Percentiles rank a stretch among this genome's conserved stretches.
These are phyloP conservation scores for Scutellaria galericulata DNA, from an alignment of 257 asterid species.

Conservation along the genomic window DNA sequence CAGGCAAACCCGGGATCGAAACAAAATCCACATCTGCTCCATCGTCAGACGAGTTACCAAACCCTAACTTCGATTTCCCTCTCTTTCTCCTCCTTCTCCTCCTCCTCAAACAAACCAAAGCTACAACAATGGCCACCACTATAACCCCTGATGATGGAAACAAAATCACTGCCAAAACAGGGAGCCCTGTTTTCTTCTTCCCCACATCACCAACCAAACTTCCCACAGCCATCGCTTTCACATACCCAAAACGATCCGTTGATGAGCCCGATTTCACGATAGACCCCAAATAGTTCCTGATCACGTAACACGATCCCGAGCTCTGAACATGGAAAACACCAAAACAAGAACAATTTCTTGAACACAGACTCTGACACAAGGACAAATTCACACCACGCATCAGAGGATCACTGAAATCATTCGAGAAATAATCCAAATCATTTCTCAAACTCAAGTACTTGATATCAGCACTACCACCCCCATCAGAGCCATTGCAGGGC, in stretches of 20 bases:
- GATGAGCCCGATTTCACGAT: slow-evolving; percentile 37
- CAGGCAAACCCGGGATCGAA: slow-evolving; percentile 70
- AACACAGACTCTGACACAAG: slow-evolving; percentile 58
- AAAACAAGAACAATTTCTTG: slow-evolving; percentile 66
- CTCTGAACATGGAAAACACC: slow-evolving; percentile 58
- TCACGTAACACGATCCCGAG: slow-evolving; percentile 67
- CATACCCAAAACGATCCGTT: slow-evolving; percentile 51
- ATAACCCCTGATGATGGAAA: slow-evolving; percentile 58
- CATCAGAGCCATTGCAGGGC: slow-evolving; percentile 34
- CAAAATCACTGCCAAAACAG: slow-evolving; percentile 49
- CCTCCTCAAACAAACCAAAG: slow-evolving; percentile 44
- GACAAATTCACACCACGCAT: slow-evolving; percentile 41
- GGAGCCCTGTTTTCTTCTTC: slow-evolving; percentile 40
- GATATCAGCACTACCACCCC: background rate
- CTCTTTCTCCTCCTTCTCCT: slow-evolving; percentile 37
- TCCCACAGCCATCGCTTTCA: slow-evolving; percentile 43
- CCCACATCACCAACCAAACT: slow-evolving; percentile 1
- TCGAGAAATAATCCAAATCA: slow-evolving; percentile 73
- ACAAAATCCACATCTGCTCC: slow-evolving; percentile 42
- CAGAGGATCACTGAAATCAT: slow-evolving; percentile 52
- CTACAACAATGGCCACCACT: slow-evolving; percentile 27
- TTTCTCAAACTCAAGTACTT: slow-evolving; percentile 49
- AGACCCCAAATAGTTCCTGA: slow-evolving; percentile 59
- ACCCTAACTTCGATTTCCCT: slow-evolving; percentile 28
- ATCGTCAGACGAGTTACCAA: slow-evolving; percentile 40